Percentiles rank a stretch among this genome's conserved stretches.
phyloP scores from a whole-genome alignment of 2,329 filamentous ascomycete species.

The Aspergillus sergii region DNA sequence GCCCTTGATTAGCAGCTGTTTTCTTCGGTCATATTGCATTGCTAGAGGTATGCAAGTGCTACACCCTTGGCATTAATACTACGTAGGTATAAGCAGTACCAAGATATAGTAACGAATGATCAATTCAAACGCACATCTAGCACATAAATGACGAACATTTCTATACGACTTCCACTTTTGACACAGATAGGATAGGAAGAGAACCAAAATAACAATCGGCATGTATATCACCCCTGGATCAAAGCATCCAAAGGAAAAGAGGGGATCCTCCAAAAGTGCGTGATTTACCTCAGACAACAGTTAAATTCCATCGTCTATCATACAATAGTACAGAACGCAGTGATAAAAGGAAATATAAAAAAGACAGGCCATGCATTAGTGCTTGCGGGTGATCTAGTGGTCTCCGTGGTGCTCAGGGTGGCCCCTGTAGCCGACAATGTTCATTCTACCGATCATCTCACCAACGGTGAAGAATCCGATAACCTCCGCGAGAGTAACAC shows the following conservation, averaged over 20 bases:
- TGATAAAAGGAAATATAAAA: constrained; percentile 36
- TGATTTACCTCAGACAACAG: constrained; percentile 43
- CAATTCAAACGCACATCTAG: constrained; percentile 2
- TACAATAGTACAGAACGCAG: constrained; percentile 45
- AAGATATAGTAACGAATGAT: background rate
- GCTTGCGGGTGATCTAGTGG: constrained; percentile 34
- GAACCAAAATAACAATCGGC: constrained; percentile 3
- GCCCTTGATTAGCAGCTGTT: background rate
- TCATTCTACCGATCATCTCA: constrained; percentile 94
- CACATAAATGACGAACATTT: constrained; percentile 3
- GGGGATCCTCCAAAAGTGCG: constrained; percentile 16
- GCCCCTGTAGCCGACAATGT: constrained; percentile 90
- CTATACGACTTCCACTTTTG: constrained; percentile 10
- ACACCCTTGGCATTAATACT: background rate
- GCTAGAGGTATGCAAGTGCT: background rate
- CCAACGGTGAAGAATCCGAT: constrained; percentile 97
- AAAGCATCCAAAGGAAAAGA: constrained; percentile 15
- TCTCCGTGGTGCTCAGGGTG: constrained; percentile 55
- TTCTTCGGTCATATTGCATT: background rate
- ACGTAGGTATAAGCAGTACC: background rate
- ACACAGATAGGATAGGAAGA: constrained; percentile 1
- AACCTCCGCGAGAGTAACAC: constrained; percentile 80
- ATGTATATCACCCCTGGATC: background rate
- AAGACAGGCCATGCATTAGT: constrained; percentile 31
- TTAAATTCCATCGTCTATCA: constrained; percentile 52